Evolutionary conservation across 352 stramenopile species (phyloP).

Genomic region (Aphanomyces cochlioides): DNA sequence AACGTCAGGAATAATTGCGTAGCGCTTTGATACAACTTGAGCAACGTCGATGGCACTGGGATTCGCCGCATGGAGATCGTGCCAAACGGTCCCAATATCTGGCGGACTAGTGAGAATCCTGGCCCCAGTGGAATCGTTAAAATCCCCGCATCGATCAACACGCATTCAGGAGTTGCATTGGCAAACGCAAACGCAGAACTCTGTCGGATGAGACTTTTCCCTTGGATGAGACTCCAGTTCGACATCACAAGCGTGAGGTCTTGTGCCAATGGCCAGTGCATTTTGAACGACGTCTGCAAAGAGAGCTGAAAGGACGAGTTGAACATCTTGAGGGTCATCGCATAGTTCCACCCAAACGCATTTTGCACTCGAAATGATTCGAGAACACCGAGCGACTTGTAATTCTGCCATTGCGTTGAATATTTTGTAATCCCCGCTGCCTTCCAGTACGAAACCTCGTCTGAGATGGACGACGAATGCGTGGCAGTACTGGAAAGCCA

Average conservation of each 20-base stretch:
- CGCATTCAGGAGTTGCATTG: slow-evolving; percentile 4
- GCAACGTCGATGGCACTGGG: not conserved
- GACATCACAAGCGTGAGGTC: slow-evolving; percentile 6
- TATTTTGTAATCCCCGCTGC: not conserved
- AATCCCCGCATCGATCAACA: not conserved
- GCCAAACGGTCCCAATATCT: not conserved
- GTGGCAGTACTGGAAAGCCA: not conserved
- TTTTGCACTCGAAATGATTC: slow-evolving; percentile 1
- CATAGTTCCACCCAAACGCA: slow-evolving; percentile 1
- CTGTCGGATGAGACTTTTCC: slow-evolving; percentile 2
- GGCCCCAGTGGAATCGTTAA: not conserved
- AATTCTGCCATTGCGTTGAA: slow-evolving; percentile 18
- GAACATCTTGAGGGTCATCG: not conserved
- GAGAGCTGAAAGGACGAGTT: slow-evolving; percentile 5
- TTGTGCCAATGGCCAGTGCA: slow-evolving; percentile 18
- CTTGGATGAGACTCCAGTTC: not conserved
- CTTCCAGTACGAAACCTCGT: slow-evolving; percentile 19
- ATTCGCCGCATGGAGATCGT: slow-evolving; percentile 10
- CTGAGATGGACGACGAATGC: not conserved
- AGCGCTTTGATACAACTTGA: not conserved
- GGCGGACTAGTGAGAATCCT: not conserved
- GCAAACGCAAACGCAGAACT: slow-evolving; percentile 15
- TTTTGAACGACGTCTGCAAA: slow-evolving; percentile 24
- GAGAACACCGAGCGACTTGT: not conserved
- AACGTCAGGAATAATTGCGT: not conserved